Base-by-base conservation (phyloP, 1,284 basidiomycete species). In the Hymenochaete sp. region DNA sequence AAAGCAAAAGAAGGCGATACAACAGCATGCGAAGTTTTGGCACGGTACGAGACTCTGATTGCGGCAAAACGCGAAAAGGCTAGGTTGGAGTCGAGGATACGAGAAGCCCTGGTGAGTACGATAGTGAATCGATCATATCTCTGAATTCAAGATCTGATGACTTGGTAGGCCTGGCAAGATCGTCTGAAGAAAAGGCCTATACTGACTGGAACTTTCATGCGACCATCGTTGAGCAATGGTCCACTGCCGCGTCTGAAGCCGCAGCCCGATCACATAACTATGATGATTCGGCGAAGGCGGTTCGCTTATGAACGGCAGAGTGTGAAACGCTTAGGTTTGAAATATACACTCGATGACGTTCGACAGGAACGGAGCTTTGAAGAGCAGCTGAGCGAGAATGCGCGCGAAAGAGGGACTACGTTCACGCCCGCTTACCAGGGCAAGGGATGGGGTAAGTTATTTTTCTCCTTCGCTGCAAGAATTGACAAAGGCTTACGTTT, bases 231-330 rank as follows among this genome's bases (percentile, higher is more conserved):
- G 5, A 77, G 64, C 61, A 77, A 87, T 57, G 67, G 62, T 0
- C 82, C 85, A 0, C 68, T 93, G 5, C 88, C 88, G 0, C 74
- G 85, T 0, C 62, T 93, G 54, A 77, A 73, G 45, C 86, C 85
- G 0, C 88, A 93, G 52, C 90, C 91, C 0, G 51, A 63, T 2
- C 65, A 71, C 11, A 71, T 91, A 32, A 71, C 74, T 0, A 71
- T 73, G 56, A 88, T 90, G 68, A 86, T 93, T 26, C 57, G 62
- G 16, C 67, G 68, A 13, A 73, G 91, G 1, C 67, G 75, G 14
- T 55, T 59, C 11, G 66, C 70, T 1, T 68, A 77, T 4, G 67
- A 68, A 11, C 61, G 63, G 22, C 70, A 83, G 0, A 53, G 68
- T n/a, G 62, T 56, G 4, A 55, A 54, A 38, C 58, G 57, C 11